phyloP scores from a whole-genome alignment of 2,329 filamentous ascomycete genomes.

The Aspergillus tanneri region DNA sequence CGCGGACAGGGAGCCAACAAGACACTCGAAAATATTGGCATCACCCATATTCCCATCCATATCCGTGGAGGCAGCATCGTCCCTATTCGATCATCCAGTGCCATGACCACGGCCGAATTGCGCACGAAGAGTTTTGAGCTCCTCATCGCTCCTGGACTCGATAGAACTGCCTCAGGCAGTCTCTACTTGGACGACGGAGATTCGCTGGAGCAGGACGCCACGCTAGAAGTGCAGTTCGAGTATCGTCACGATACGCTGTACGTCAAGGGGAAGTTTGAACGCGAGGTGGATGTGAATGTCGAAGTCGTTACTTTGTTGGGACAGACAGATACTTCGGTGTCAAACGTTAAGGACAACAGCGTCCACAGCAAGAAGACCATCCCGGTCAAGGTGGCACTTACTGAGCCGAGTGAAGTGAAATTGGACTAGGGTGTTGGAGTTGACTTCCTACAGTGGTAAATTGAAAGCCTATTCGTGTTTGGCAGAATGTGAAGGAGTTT shows the following conservation, averaged over 20 bases:
- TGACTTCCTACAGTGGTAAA: no score
- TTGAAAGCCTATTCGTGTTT: no score
- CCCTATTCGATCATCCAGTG: slow-evolving; percentile 54
- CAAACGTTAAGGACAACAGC: slow-evolving; percentile 17
- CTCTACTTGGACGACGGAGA: slow-evolving; percentile 79
- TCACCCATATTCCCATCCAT: slow-evolving; percentile 61
- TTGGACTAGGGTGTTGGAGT: slow-evolving; percentile 9
- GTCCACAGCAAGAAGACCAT: slow-evolving; percentile 25
- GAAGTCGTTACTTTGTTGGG: slow-evolving; percentile 37
- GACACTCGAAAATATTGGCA: slow-evolving; percentile 47
- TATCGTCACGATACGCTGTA: slow-evolving; percentile 52
- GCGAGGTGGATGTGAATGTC: slow-evolving; percentile 28
- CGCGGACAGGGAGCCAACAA: slow-evolving; percentile 48
- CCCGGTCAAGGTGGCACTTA: slow-evolving; percentile 20
- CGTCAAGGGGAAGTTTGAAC: slow-evolving; percentile 32
- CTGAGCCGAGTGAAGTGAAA: slow-evolving; percentile 13
- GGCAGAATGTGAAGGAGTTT: background rate
- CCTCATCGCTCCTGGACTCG: slow-evolving; percentile 62
- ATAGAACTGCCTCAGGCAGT: slow-evolving; percentile 64
- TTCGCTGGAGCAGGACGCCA: slow-evolving; percentile 57
- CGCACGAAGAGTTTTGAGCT: slow-evolving; percentile 67
- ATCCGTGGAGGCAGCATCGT: slow-evolving; percentile 61
- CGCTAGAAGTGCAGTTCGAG: slow-evolving; percentile 59
- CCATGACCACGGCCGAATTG: slow-evolving; percentile 61
- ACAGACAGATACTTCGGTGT: slow-evolving; percentile 14